Conservation (phyloP, 805 yeast genomes). For the Hermanozyma aechmeae region DNA sequence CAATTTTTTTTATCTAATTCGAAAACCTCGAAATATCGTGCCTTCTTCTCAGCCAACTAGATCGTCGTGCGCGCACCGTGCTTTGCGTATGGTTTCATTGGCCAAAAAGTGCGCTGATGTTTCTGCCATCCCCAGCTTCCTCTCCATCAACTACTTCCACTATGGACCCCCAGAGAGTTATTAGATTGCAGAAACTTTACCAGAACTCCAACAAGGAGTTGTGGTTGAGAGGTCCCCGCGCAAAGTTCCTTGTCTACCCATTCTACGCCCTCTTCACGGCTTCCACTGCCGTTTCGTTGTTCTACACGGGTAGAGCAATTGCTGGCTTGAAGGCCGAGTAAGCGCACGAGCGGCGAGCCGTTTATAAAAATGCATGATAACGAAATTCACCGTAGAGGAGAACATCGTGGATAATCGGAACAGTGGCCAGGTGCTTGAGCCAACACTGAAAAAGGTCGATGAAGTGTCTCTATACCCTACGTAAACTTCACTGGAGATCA, state of each 20-base stretch:
- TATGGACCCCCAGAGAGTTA: conserved; percentile 40
- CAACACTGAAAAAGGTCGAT: no score
- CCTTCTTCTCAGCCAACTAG: no score
- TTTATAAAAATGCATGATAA: no score
- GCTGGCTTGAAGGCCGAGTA: conserved; percentile 51
- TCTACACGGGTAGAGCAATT: conserved; percentile 64
- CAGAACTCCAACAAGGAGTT: conserved; percentile 32
- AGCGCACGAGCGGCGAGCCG: no score
- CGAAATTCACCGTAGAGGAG: no score
- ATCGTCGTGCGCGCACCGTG: conserved; percentile 1
- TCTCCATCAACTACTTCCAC: conserved; percentile 3
- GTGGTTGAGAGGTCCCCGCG: conserved; percentile 32
- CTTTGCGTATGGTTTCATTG: conserved; percentile 5
- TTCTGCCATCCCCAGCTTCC: conserved; percentile 1
- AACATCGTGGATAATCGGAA: no score
- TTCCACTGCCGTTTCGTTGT: conserved; percentile 56
- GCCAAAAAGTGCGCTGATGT: conserved; percentile 8
- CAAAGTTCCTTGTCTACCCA: conserved; percentile 67
- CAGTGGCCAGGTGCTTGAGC: no score
- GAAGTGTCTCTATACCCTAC: no score
- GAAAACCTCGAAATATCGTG: no score
- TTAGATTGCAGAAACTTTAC: conserved; percentile 35
- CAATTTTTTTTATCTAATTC: no score
- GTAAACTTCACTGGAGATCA: no score
- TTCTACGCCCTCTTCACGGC: conserved; percentile 67